Percentiles rank a stretch among this genome's conserved stretches.
Evolutionary conservation across 192 early-diverging fungal genomes (phyloP).

Genomic region (Coemansia sp.): DNA sequence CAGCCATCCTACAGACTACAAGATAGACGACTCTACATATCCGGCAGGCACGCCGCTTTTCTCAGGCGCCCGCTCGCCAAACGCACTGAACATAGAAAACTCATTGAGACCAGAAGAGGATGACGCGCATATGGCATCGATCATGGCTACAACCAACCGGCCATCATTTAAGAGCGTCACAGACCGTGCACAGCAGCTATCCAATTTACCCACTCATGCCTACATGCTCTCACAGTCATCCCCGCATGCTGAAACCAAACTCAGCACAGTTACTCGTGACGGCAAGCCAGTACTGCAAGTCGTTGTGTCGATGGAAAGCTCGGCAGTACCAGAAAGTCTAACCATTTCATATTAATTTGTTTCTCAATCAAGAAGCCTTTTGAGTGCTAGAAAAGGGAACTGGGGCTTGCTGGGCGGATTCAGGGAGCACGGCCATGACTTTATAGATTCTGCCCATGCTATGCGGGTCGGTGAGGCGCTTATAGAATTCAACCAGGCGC

Average conservation of each 20-base stretch:
- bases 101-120: not conserved
- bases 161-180: slow-evolving; percentile 34
- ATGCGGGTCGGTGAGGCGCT: slow-evolving; percentile 70
- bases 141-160: slow-evolving; percentile 18
- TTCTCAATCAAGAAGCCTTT: slow-evolving; percentile 8
- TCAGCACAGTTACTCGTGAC: slow-evolving; percentile 30
- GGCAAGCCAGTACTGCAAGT: slow-evolving; percentile 42
- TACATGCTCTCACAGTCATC: not conserved
- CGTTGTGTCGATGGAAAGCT: slow-evolving; percentile 30
- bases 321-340: slow-evolving; percentile 17
- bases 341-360: slow-evolving; percentile 16
- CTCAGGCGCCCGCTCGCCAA: not conserved
- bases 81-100: not conserved
- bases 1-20: slow-evolving; percentile 5
- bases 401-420: slow-evolving; percentile 3
- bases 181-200: slow-evolving; percentile 9
- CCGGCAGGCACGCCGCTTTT: slow-evolving; percentile 44
- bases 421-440: slow-evolving; percentile 62
- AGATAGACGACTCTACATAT: slow-evolving; percentile 13
- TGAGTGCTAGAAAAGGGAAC: slow-evolving; percentile 39
- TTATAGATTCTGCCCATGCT: slow-evolving; percentile 91
- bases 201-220: slow-evolving; percentile 4
- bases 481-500: slow-evolving; percentile 65
- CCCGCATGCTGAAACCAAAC: slow-evolving; percentile 15
- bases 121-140: not conserved